These are phyloP conservation scores for Ganoderma sp. DNA, from an alignment of 1,284 basidiomycete species.

Conservation along the genomic window DNA sequence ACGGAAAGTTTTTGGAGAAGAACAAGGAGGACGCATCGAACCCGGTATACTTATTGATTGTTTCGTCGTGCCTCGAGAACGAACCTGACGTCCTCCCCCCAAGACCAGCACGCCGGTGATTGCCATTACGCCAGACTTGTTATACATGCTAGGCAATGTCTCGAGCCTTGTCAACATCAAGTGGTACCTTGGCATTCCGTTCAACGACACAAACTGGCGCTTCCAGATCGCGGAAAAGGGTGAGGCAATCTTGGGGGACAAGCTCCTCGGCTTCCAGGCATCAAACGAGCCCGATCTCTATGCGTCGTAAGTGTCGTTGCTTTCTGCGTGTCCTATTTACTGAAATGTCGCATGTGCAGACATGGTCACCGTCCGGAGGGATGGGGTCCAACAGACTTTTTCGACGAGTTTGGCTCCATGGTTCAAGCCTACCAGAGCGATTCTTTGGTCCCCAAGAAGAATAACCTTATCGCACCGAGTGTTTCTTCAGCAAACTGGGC, in stretches of 20 bases:
- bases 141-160: slow-evolving; percentile 51
- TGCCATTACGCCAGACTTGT: slow-evolving; percentile 47
- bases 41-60: slow-evolving; percentile 41
- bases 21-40: slow-evolving; percentile 46
- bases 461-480: slow-evolving; percentile 31
- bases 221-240: slow-evolving; percentile 55
- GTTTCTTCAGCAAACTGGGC: slow-evolving; percentile 25
- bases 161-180: slow-evolving; percentile 41
- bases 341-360: slow-evolving; percentile 8
- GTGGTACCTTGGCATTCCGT: slow-evolving; percentile 47
- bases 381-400: slow-evolving; percentile 24
- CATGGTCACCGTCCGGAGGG: slow-evolving; percentile 27
- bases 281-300: slow-evolving; percentile 78
- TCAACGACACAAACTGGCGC: slow-evolving; percentile 58
- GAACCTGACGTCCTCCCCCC: slow-evolving; percentile 26
- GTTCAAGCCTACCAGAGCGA: slow-evolving; percentile 46
- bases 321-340: background rate
- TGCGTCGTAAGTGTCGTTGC: slow-evolving; percentile 18
- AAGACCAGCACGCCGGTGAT: slow-evolving; percentile 50
- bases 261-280: slow-evolving; percentile 59
- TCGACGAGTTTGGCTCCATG: slow-evolving; percentile 51
- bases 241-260: slow-evolving; percentile 58
- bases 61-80: background rate
- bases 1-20: slow-evolving; percentile 57
- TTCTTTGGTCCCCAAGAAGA: slow-evolving; percentile 38